These are phyloP conservation scores for Hansenula anomala DNA, from an alignment of 1,139 yeast species.

Conservation along the genomic window DNA sequence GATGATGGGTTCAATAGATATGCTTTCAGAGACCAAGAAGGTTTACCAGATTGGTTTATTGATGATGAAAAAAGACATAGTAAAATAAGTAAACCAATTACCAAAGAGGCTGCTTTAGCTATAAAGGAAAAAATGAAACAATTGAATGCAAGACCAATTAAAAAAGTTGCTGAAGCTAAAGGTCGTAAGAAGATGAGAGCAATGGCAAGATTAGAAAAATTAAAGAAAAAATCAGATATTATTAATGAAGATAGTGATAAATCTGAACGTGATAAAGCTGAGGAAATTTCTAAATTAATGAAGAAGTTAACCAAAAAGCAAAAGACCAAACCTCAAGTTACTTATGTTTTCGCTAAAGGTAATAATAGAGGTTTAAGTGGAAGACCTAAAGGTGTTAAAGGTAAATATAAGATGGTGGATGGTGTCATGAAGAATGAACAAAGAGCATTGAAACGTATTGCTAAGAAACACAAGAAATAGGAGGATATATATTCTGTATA, in stretches of 20 bases:
- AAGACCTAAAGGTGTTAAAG: slow-evolving; percentile 95
- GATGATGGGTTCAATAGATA: slow-evolving; percentile 92
- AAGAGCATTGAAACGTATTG: slow-evolving; percentile 85
- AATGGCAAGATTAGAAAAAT: slow-evolving; percentile 76
- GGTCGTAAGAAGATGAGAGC: slow-evolving; percentile 98
- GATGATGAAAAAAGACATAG: slow-evolving; percentile 90
- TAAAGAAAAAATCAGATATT: slow-evolving; percentile 90
- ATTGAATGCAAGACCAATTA: slow-evolving; percentile 94
- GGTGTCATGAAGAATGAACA: slow-evolving; percentile 97
- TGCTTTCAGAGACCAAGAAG: slow-evolving; percentile 86
- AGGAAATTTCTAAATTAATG: slow-evolving; percentile 84
- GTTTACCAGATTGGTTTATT: slow-evolving; percentile 91
- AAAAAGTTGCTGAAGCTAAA: slow-evolving; percentile 95
- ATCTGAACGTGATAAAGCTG: slow-evolving; percentile 91
- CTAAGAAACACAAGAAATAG: slow-evolving; percentile 65
- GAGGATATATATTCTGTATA: no score
- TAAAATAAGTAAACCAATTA: slow-evolving; percentile 83
- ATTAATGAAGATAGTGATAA: slow-evolving; percentile 85
- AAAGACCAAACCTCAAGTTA: slow-evolving; percentile 73
- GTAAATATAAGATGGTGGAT: slow-evolving; percentile 98
- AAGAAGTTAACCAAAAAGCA: slow-evolving; percentile 75
- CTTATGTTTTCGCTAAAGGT: slow-evolving; percentile 89
- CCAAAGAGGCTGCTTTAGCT: slow-evolving; percentile 95
- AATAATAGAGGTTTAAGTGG: slow-evolving; percentile 82
- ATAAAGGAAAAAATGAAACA: slow-evolving; percentile 85